phyloP scores from a whole-genome alignment of 2,329 filamentous ascomycete species.

The Beauveria pseudobassiana region DNA sequence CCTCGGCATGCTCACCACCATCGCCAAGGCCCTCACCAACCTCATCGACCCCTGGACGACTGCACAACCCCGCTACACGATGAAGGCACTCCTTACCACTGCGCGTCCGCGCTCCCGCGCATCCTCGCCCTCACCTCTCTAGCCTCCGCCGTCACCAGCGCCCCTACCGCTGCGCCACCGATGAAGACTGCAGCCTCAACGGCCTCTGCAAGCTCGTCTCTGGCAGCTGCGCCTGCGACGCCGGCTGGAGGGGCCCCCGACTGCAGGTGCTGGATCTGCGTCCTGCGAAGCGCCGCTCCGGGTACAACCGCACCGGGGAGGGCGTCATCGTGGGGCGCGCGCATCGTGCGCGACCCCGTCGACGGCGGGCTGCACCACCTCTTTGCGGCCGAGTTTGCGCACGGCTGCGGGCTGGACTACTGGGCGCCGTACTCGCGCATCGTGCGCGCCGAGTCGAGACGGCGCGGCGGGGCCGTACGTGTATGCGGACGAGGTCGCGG shows the following conservation, averaged over 20 bases:
- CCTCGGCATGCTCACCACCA: background rate
- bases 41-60: background rate
- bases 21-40: background rate
- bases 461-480: constrained; percentile 38
- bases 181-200: constrained; percentile 26
- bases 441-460: constrained; percentile 36
- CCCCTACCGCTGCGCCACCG: constrained; percentile 13
- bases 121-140: background rate
- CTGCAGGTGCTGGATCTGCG: constrained; percentile 38
- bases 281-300: constrained; percentile 30
- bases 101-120: background rate
- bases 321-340: constrained; percentile 40
- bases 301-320: constrained; percentile 37
- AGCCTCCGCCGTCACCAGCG: background rate
- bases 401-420: constrained; percentile 37
- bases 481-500: constrained; percentile 31
- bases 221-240: constrained; percentile 24
- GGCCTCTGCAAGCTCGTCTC: constrained; percentile 17
- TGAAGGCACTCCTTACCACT: background rate
- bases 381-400: constrained; percentile 35
- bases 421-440: constrained; percentile 40
- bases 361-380: constrained; percentile 35
- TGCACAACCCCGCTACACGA: background rate
- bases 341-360: constrained; percentile 34
- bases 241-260: constrained; percentile 35